Percentiles rank a stretch among this genome's conserved stretches.
These are phyloP conservation scores for Talaromyces nanjingensis DNA, from an alignment of 495 filamentous ascomycete species.

Conservation along the genomic window DNA sequence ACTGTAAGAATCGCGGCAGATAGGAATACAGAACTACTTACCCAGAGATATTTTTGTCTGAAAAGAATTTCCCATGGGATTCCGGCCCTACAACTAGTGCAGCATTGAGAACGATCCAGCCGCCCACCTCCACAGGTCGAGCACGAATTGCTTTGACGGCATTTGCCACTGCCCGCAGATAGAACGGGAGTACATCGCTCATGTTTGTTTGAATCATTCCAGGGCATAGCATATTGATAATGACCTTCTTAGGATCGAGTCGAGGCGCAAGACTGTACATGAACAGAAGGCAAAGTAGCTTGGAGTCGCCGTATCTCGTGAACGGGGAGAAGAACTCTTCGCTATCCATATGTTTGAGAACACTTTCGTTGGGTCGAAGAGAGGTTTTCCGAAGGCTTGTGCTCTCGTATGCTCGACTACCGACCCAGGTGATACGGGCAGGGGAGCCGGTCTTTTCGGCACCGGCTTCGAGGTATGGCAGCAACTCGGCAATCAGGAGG, in stretches of 20 bases:
- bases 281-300: slow-evolving; percentile 25
- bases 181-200: slow-evolving; percentile 9
- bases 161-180: slow-evolving; percentile 8
- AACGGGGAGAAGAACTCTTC: slow-evolving; percentile 13
- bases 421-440: slow-evolving; percentile 24
- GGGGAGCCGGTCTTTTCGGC: slow-evolving; percentile 15
- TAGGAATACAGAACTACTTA: slow-evolving; percentile 1
- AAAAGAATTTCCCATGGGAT: slow-evolving; percentile 13
- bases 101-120: slow-evolving; percentile 13
- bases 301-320: slow-evolving; percentile 22
- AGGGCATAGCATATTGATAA: slow-evolving; percentile 20
- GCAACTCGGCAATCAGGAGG: slow-evolving; percentile 22
- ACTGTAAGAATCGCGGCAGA: not conserved
- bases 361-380: slow-evolving; percentile 13
- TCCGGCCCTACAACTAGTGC: slow-evolving; percentile 9
- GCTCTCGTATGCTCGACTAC: slow-evolving; percentile 18
- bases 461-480: slow-evolving; percentile 23
- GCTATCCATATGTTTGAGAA: slow-evolving; percentile 23
- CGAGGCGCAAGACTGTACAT: slow-evolving; percentile 21
- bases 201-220: slow-evolving; percentile 16
- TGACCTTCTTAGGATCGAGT: slow-evolving; percentile 14
- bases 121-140: slow-evolving; percentile 12
- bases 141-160: slow-evolving; percentile 11
- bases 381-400: slow-evolving; percentile 12
- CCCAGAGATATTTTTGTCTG: slow-evolving; percentile 12